phyloP scores from a whole-genome alignment of 345 rosid genomes.

The Brassica nigra region DNA sequence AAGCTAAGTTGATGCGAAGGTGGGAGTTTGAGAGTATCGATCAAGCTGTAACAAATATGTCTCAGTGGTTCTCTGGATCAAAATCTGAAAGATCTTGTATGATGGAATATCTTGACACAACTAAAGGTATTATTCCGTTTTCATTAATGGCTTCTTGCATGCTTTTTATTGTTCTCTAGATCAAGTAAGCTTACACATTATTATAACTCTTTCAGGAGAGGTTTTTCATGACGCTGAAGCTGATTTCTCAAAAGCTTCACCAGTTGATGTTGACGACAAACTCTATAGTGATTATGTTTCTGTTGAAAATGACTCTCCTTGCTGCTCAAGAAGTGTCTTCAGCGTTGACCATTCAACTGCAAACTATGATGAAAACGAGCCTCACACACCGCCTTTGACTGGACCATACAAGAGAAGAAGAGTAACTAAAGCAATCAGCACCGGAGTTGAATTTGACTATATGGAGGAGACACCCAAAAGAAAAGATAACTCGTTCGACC shows the following conservation, averaged over 20 bases:
- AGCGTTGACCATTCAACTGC: constrained; percentile 37
- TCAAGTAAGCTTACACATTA: constrained; percentile 10
- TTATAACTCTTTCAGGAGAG: constrained; percentile 60
- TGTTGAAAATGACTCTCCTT: constrained; percentile 46
- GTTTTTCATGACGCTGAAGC: constrained; percentile 78
- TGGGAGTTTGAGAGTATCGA: constrained; percentile 95
- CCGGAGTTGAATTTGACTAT: constrained; percentile 63
- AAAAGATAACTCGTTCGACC: constrained; percentile 46
- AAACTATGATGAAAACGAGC: constrained; percentile 43
- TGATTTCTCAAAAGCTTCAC: constrained; percentile 46
- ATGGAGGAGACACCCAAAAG: constrained; percentile 60
- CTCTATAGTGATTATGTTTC: constrained; percentile 33
- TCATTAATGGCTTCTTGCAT: not conserved
- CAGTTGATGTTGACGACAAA: constrained; percentile 45
- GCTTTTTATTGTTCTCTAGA: not conserved
- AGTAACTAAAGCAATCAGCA: constrained; percentile 47
- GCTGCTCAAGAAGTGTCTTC: constrained; percentile 43
- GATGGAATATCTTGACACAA: constrained; percentile 57
- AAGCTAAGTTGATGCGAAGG: constrained; percentile 84
- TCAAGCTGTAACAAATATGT: constrained; percentile 65
- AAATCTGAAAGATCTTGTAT: constrained; percentile 51
- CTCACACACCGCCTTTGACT: constrained; percentile 72
- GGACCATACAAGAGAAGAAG: constrained; percentile 82
- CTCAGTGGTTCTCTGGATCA: constrained; percentile 88
- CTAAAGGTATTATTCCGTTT: constrained; percentile 50